These are phyloP conservation scores for Psidium friedrichsthalianum DNA, from an alignment of 345 rosid genomes.

Conservation along the genomic window DNA sequence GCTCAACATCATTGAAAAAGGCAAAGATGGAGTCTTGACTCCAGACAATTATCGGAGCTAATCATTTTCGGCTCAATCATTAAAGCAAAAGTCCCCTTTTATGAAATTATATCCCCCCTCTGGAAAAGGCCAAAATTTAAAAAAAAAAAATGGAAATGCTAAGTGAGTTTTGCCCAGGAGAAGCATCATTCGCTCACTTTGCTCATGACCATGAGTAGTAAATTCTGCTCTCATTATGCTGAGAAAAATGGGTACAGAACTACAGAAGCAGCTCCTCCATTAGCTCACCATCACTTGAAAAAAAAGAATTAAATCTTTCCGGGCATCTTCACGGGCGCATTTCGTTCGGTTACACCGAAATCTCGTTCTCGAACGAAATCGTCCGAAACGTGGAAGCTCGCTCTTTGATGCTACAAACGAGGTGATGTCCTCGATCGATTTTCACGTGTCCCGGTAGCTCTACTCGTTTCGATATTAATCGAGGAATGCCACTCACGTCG, in stretches of 20 bases:
- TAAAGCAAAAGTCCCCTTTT: neutral
- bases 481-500: rapidly evolving
- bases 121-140: neutral
- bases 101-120: neutral
- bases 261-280: neutral
- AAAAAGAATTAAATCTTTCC: neutral
- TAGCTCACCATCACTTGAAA: neutral
- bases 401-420: neutral
- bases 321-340: neutral
- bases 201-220: neutral
- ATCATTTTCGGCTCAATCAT: neutral
- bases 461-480: rapidly evolving
- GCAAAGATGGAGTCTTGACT: neutral
- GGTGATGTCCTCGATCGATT: neutral
- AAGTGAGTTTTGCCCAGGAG: neutral
- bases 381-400: too few species aligned
- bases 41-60: neutral
- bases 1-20: neutral
- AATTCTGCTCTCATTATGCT: neutral
- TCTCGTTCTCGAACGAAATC: too few species aligned
- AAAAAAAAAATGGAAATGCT: neutral
- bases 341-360: too few species aligned
- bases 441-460: neutral
- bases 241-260: neutral
- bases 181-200: neutral